Evolutionary conservation across 768 basidiomycete genomes (phyloP).

Genomic region (Xerocomellus chrysenteron): DNA sequence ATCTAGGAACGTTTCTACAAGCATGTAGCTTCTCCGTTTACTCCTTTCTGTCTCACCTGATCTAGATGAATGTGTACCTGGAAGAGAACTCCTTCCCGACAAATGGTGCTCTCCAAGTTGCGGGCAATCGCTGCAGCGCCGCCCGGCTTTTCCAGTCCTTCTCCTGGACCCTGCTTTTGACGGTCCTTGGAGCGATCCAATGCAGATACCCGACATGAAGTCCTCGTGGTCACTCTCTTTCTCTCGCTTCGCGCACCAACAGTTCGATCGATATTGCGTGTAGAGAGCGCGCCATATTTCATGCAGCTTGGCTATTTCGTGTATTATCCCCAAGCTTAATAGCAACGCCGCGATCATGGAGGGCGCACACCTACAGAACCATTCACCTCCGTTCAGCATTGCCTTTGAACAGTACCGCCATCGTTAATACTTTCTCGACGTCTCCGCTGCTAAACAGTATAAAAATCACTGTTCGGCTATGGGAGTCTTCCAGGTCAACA

Average conservation of each 20-base stretch:
- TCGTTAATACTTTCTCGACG: slow-evolving; percentile 22
- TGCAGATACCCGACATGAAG: slow-evolving; percentile 39
- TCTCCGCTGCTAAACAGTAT: slow-evolving; percentile 25
- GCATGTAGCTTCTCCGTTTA: slow-evolving; percentile 1
- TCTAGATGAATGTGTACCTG: neutral
- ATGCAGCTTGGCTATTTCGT: slow-evolving; percentile 31
- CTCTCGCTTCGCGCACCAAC: slow-evolving; percentile 34
- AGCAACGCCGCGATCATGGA: slow-evolving; percentile 31
- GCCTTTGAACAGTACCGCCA: slow-evolving; percentile 26
- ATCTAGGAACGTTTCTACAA: slow-evolving; percentile 1
- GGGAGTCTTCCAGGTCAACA: slow-evolving; percentile 12
- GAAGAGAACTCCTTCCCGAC: neutral
- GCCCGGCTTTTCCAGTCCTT: slow-evolving; percentile 23
- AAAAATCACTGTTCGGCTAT: slow-evolving; percentile 24
- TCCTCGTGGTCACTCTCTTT: slow-evolving; percentile 32
- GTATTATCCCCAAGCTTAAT: slow-evolving; percentile 23
- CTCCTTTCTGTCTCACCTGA: neutral
- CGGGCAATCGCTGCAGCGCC: slow-evolving; percentile 17
- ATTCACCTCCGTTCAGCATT: slow-evolving; percentile 30
- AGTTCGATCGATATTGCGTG: slow-evolving; percentile 36
- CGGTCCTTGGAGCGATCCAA: slow-evolving; percentile 33
- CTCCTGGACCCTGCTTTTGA: slow-evolving; percentile 23
- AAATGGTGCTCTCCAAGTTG: slow-evolving; percentile 9
- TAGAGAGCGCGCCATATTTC: slow-evolving; percentile 32
- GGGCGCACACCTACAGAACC: slow-evolving; percentile 21